Evolutionary conservation across 2,329 filamentous ascomycete species (phyloP).

Genomic region (Eurotiales sp.): DNA sequence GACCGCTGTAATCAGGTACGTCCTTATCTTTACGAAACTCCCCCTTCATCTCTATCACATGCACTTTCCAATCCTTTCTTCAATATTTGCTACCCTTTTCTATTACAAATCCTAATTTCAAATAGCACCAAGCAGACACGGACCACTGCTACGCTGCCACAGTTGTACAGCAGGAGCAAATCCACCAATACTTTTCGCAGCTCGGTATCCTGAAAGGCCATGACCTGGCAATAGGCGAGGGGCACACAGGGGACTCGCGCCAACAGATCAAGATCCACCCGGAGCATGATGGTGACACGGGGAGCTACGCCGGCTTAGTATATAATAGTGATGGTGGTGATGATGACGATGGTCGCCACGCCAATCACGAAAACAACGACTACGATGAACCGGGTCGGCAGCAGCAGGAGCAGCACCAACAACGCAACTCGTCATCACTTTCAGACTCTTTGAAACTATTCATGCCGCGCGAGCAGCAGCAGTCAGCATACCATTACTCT

Average conservation of each 20-base stretch:
- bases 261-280: neutral
- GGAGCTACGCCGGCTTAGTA: no score
- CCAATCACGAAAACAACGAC: no score
- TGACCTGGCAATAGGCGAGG: neutral
- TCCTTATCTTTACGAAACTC: neutral
- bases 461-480: constrained; percentile 1
- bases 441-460: constrained; percentile 9
- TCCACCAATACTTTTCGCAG: constrained; percentile 16
- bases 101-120: constrained; percentile 4
- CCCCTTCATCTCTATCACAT: neutral
- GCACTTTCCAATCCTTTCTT: no score
- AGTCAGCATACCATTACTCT: neutral
- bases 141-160: constrained; percentile 5
- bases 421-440: neutral
- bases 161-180: constrained; percentile 18
- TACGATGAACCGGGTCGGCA: neutral
- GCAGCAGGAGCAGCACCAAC: neutral
- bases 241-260: no score
- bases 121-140: constrained; percentile 19
- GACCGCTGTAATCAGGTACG: neutral
- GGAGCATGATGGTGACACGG: neutral
- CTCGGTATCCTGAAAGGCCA: neutral
- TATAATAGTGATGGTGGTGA: no score
- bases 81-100: no score
- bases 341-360: no score